These are phyloP conservation scores for Apodospora peruviana DNA, from an alignment of 495 filamentous ascomycete species.

Conservation along the genomic window DNA sequence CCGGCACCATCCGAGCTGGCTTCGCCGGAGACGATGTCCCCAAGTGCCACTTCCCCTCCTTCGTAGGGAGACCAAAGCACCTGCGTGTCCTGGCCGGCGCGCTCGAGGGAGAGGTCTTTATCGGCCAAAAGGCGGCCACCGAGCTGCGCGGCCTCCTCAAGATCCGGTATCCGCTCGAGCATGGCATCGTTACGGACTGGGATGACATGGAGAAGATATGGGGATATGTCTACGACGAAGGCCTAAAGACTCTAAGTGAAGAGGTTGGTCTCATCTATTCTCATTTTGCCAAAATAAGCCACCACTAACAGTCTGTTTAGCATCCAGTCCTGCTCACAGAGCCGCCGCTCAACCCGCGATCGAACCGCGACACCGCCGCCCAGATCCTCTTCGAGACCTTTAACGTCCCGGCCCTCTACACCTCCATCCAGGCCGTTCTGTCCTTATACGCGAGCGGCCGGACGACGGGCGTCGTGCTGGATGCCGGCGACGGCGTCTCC, in stretches of 20 bases:
- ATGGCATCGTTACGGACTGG: constrained; percentile 99
- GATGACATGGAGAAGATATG: constrained; percentile 99
- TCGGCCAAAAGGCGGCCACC: constrained; percentile 82
- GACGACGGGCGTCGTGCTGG: constrained; percentile 93
- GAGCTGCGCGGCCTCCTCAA: constrained; percentile 91
- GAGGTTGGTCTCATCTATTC: constrained; percentile 53
- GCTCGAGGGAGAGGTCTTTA: constrained; percentile 95
- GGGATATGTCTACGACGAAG: constrained; percentile 63
- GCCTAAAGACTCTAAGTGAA: constrained; percentile 90
- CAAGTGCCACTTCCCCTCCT: constrained; percentile 97
- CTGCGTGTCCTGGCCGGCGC: constrained; percentile 92
- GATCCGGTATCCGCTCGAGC: constrained; percentile 91
- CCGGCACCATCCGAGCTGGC: constrained; percentile 92
- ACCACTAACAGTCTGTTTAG: constrained; percentile 32
- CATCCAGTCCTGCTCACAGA: constrained; percentile 97
- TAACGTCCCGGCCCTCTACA: constrained; percentile 95
- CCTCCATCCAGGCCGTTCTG: constrained; percentile 93
- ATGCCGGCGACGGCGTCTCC: constrained; percentile 93
- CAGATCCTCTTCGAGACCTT: constrained; percentile 99
- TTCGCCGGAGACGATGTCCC: constrained; percentile 95
- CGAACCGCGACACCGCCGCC: constrained; percentile 92
- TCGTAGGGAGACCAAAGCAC: constrained; percentile 95
- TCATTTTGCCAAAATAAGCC: neutral
- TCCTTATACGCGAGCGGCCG: constrained; percentile 94
- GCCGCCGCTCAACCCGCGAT: constrained; percentile 90